Conservation (phyloP, 352 stramenopile species). For the Phytopythium delawarense region DNA sequence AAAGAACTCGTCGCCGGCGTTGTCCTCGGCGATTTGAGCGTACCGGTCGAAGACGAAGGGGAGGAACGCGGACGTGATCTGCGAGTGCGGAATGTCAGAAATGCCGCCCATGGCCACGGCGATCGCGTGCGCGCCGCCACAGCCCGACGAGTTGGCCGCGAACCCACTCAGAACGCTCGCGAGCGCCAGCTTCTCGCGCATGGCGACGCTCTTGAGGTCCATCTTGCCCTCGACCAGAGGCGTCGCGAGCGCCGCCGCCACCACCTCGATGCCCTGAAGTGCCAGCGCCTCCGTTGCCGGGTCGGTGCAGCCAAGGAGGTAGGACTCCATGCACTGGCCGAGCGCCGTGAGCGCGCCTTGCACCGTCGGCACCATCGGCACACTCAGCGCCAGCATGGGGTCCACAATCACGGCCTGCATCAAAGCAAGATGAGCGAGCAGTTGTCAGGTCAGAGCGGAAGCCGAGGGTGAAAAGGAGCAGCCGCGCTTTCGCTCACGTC, state of each 20-base stretch:
- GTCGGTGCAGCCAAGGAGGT: conserved; percentile 47
- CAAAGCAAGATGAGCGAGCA: conserved; percentile 5
- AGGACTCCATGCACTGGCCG: conserved; percentile 73
- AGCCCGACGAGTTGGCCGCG: conserved; percentile 47
- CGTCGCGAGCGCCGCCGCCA: conserved; percentile 42
- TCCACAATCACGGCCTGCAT: conserved; percentile 60
- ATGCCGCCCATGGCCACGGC: conserved; percentile 63
- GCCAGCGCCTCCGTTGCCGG: conserved; percentile 36
- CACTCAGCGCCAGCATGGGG: conserved; percentile 55
- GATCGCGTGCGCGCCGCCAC: conserved; percentile 44
- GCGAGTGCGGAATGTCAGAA: conserved; percentile 58
- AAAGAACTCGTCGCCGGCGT: conserved; percentile 66
- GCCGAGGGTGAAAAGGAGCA: background rate
- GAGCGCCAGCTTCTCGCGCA: conserved; percentile 52
- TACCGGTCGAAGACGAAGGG: conserved; percentile 72
- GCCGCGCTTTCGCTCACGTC: conserved; percentile 16
- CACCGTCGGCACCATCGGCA: conserved; percentile 46
- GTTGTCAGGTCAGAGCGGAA: background rate
- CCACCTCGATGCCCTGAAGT: conserved; percentile 54
- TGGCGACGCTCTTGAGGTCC: conserved; percentile 46
- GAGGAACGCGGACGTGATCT: conserved; percentile 54
- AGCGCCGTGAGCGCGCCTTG: conserved; percentile 61
- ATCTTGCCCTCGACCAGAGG: conserved; percentile 61
- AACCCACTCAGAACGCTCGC: conserved; percentile 57
- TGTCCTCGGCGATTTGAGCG: conserved; percentile 40